Evolutionary conservation across 768 basidiomycete species (phyloP).

Genomic region (Leccinellum albellum): DNA sequence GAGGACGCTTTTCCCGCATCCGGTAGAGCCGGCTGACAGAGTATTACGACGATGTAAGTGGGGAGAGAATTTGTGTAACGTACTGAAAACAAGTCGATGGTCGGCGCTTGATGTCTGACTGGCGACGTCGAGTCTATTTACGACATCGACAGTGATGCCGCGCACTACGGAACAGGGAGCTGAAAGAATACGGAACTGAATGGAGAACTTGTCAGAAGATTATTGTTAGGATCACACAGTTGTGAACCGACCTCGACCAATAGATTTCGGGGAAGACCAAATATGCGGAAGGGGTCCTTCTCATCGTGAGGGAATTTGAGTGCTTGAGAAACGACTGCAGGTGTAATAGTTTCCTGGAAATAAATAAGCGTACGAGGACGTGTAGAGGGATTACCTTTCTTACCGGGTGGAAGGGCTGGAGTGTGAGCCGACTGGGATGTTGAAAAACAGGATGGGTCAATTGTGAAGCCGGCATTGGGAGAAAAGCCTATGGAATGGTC

Average conservation of each 20-base stretch:
- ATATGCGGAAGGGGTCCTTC: constrained; percentile 53
- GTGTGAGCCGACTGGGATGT: constrained; percentile 30
- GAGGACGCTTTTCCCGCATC: constrained; percentile 78
- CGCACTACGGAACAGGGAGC: constrained; percentile 72
- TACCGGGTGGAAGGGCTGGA: constrained; percentile 45
- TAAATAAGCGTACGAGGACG: not conserved
- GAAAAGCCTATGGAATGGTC: constrained; percentile 37
- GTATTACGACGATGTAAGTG: not conserved
- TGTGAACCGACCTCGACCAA: constrained; percentile 67
- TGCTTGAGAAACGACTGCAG: constrained; percentile 41
- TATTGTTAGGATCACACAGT: no score
- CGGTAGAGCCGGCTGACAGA: constrained; percentile 60
- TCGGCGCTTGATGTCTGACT: constrained; percentile 45
- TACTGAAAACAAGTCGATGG: constrained; percentile 63
- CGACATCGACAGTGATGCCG: constrained; percentile 54
- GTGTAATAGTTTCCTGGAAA: constrained; percentile 30
- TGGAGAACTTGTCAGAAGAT: not conserved
- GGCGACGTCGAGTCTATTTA: constrained; percentile 51
- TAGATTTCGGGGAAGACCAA: constrained; percentile 69
- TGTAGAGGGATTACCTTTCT: constrained; percentile 10
- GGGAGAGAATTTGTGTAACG: constrained; percentile 24
- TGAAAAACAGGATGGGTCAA: constrained; percentile 43
- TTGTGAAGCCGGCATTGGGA: constrained; percentile 36
- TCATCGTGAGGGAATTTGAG: constrained; percentile 43
- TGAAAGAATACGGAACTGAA: constrained; percentile 65